These are phyloP conservation scores for Gomphus sp. DNA, from an alignment of 1,284 basidiomycete genomes.

Conservation along the genomic window DNA sequence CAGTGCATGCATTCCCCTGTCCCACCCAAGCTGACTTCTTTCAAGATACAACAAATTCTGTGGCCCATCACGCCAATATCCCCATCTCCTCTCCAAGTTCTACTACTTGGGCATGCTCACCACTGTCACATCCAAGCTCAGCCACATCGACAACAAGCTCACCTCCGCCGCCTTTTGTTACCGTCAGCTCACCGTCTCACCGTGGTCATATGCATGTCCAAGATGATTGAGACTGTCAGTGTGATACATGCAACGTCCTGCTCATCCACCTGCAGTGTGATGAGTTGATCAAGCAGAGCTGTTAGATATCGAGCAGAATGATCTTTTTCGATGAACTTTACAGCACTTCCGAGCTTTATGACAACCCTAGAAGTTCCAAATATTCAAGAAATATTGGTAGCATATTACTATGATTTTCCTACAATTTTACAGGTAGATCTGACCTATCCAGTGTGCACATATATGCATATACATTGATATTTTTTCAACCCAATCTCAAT, in stretches of 20 bases:
- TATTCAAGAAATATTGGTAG: too few relatives aligned
- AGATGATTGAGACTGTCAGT: slow-evolving; percentile 95
- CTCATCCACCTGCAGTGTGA: slow-evolving; percentile 55
- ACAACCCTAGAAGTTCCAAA: too few relatives aligned
- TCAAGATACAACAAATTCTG: slow-evolving; percentile 91
- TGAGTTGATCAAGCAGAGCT: slow-evolving; percentile 93
- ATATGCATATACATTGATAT: too few relatives aligned
- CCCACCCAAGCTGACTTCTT: slow-evolving; percentile 10
- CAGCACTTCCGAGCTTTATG: too few relatives aligned
- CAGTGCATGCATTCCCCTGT: slow-evolving; percentile 33
- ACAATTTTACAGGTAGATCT: too few relatives aligned
- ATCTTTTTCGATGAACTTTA: too few relatives aligned
- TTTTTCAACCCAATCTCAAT: too few relatives aligned
- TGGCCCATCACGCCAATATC: slow-evolving; percentile 78
- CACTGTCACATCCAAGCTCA: slow-evolving; percentile 82
- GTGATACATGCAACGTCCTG: slow-evolving; percentile 49
- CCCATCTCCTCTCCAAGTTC: slow-evolving; percentile 89
- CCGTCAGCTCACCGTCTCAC: slow-evolving; percentile 82
- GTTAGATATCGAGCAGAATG: too few relatives aligned
- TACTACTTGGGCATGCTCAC: slow-evolving; percentile 96
- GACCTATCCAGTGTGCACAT: too few relatives aligned
- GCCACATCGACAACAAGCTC: too few relatives aligned
- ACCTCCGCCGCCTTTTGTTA: slow-evolving; percentile 94
- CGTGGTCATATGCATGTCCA: slow-evolving; percentile 86
- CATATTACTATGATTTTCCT: too few relatives aligned